These are phyloP conservation scores for Penicillium egyptiacum DNA, from an alignment of 495 filamentous ascomycete species.

Conservation along the genomic window DNA sequence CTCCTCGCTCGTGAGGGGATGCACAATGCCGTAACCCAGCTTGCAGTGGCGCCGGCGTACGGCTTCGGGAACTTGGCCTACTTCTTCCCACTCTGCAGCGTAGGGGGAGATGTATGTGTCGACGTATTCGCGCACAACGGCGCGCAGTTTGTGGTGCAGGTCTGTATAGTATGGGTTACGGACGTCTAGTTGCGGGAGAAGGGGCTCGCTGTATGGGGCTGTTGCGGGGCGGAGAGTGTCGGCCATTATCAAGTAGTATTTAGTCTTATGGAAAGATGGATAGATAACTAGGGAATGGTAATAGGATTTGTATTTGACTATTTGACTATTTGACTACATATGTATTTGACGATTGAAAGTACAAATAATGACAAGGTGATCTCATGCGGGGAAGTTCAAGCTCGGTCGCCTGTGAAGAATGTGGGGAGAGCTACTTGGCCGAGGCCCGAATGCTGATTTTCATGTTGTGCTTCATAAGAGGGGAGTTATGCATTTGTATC, in stretches of 20 bases:
- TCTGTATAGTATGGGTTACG: constrained; percentile 50
- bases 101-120: constrained; percentile 45
- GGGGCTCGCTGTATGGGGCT: constrained; percentile 44
- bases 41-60: constrained; percentile 41
- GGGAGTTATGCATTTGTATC: constrained; percentile 10
- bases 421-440: constrained; percentile 9
- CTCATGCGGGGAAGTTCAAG: constrained; percentile 13
- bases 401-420: constrained; percentile 15
- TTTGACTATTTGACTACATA: not conserved
- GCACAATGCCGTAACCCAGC: constrained; percentile 39
- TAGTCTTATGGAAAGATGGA: not conserved
- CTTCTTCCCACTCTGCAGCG: constrained; percentile 51
- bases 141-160: constrained; percentile 46
- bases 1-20: constrained; percentile 38
- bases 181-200: constrained; percentile 41
- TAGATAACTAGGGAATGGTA: not conserved
- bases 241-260: constrained; percentile 21
- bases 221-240: constrained; percentile 28
- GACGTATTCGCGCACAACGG: constrained; percentile 46
- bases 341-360: not conserved
- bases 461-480: not conserved
- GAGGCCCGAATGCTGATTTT: constrained; percentile 10
- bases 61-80: constrained; percentile 42
- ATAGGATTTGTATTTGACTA: not conserved
- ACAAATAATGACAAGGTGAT: not conserved